Evolutionary conservation across 2,329 filamentous ascomycete genomes (phyloP), one percentile per base, ranked within the genome.

Genomic region (Fusarium solani-melongenae): DNA sequence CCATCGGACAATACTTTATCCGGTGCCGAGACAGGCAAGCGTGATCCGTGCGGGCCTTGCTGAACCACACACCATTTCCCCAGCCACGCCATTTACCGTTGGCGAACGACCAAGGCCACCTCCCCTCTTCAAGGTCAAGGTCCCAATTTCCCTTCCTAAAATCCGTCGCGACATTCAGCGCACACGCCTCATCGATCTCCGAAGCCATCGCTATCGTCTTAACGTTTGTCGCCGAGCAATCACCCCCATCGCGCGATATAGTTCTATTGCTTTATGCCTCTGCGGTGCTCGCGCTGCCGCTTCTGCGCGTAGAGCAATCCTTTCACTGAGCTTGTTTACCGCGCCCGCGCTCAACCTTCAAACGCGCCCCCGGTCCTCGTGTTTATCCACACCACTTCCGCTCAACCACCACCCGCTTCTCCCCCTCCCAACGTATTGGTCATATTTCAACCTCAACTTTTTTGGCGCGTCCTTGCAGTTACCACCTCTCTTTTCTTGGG

Each of bases 31-130:
- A 59, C 34, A 57, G 71, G 44, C 67, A 24, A 10, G 33, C 44
- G 9, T 55, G 60, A 20, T 39, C 60, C 36, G 49, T 63, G 60
- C 49, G 36, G 17, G 9, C 34, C 49, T 57, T 44, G 60, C 61
- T 63, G 49, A 63, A 63, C 61, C 68, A 74, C 71, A 74, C 61
- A 66, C 49, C 60, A 71, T 51, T 62, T 60, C 77, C 81, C 82
- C 82, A 83, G 82, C 82, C 82, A 83, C 82, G 79, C 79, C 79
- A 79, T 83, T 83, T 81, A 79, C 75, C 70, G 77, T 73, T 79
- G 77, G 74, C 67, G 71, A 76, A 72, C 74, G 70, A 78, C 71
- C 72, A 66, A 78, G 71, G 77, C 72, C 70, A 64, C 71, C 77
- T 65, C 72, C 72, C 72, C 70, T 73, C 72, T 69, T 76, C 74